Evolutionary conservation across 2,329 filamentous ascomycete genomes (phyloP).

Genomic region (Aschersonia sp.): DNA sequence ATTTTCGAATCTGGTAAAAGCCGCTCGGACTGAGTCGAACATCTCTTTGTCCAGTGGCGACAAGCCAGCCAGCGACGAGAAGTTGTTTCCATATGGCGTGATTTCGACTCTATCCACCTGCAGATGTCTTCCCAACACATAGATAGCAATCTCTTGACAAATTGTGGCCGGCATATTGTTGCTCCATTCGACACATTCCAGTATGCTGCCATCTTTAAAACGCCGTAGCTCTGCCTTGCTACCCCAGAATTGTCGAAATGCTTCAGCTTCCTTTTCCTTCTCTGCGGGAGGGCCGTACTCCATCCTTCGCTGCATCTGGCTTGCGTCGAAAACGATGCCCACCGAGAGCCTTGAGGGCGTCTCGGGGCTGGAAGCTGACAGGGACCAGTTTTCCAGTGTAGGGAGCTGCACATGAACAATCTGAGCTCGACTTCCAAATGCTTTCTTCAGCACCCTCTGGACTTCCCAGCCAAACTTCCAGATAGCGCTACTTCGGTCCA

Average conservation of each 20-base stretch:
- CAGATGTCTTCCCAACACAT: conserved; percentile 58
- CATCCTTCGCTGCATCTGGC: conserved; percentile 59
- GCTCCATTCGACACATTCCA: conserved; percentile 82
- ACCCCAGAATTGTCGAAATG: conserved; percentile 88
- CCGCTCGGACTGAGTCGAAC: conserved; percentile 56
- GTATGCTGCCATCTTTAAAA: conserved; percentile 89
- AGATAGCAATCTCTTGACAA: conserved; percentile 64
- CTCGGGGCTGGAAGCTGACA: conserved; percentile 9
- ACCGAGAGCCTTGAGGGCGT: conserved; percentile 34
- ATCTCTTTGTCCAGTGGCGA: conserved; percentile 33
- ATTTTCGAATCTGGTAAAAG: conserved; percentile 60
- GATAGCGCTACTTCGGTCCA: conserved; percentile 26
- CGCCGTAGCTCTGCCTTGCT: conserved; percentile 83
- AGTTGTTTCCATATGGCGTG: conserved; percentile 32
- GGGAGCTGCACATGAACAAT: conserved; percentile 45
- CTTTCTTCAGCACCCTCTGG: conserved; percentile 51
- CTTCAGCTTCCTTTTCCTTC: conserved; percentile 65
- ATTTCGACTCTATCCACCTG: conserved; percentile 40
- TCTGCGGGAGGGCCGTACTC: conserved; percentile 84
- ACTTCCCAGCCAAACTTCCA: conserved; percentile 40
- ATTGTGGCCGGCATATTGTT: conserved; percentile 49
- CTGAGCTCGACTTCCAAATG: conserved; percentile 60
- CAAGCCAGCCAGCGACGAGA: conserved; percentile 32
- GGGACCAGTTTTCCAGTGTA: conserved; percentile 15
- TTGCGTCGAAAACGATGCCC: conserved; percentile 58